Percentiles rank a stretch among this genome's conserved stretches.
Evolutionary conservation across 2,329 filamentous ascomycete genomes (phyloP).

Genomic region (Dactylella cylindrospora): DNA sequence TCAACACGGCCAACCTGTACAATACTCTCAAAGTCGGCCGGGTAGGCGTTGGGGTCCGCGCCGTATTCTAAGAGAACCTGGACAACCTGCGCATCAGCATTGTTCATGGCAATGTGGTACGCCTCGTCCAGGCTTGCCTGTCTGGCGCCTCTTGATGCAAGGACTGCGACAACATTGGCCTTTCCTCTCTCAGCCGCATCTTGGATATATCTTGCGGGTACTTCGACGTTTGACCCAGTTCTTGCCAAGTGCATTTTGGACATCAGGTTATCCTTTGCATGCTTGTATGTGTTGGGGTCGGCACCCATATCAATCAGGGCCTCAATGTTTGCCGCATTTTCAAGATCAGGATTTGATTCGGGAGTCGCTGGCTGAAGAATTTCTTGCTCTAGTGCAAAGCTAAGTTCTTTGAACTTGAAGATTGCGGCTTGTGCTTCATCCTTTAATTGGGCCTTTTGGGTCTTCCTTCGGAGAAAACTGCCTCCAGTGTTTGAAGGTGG

Average conservation of each 20-base stretch:
- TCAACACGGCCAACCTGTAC: slow-evolving; percentile 14
- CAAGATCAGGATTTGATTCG: slow-evolving; percentile 9
- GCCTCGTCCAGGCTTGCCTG: slow-evolving; percentile 29
- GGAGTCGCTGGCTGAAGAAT: slow-evolving; percentile 5
- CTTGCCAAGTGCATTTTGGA: slow-evolving; percentile 35
- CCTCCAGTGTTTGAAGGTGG: slow-evolving; percentile 22
- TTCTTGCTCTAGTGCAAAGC: slow-evolving; percentile 18
- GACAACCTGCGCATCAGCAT: slow-evolving; percentile 16
- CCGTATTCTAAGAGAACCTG: slow-evolving; percentile 30
- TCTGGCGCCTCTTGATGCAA: slow-evolving; percentile 23
- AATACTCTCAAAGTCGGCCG: slow-evolving; percentile 20
- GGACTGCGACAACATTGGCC: slow-evolving; percentile 30
- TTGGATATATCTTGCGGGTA: slow-evolving; percentile 32
- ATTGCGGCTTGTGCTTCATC: slow-evolving; percentile 20
- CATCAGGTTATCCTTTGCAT: slow-evolving; percentile 28
- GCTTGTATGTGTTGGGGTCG: slow-evolving; percentile 36
- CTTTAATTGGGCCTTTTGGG: slow-evolving; percentile 2
- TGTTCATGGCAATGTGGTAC: slow-evolving; percentile 33
- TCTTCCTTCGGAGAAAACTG: slow-evolving; percentile 35
- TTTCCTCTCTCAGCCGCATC: slow-evolving; percentile 33
- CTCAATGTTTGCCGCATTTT: slow-evolving; percentile 33
- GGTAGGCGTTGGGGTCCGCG: slow-evolving; percentile 31
- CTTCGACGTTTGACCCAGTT: slow-evolving; percentile 36
- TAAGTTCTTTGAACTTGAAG: slow-evolving; percentile 38
- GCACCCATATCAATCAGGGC: slow-evolving; percentile 30